Evolutionary conservation across 148 eudicot genomes (phyloP).

Genomic region (Pouteria glomerata): DNA sequence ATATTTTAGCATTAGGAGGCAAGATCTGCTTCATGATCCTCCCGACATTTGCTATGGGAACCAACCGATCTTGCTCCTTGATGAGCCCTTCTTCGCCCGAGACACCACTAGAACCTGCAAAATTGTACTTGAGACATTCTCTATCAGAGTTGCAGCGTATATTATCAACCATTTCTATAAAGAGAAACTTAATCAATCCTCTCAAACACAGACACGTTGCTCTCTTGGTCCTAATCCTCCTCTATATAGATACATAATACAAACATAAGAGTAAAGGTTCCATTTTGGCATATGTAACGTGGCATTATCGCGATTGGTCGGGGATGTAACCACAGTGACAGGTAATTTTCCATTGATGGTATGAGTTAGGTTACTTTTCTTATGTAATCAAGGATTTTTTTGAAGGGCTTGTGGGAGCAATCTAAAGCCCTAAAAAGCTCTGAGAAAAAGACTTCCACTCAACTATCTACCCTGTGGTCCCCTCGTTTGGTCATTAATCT

Average conservation of each 20-base stretch:
- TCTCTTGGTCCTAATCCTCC: slow-evolving; percentile 8
- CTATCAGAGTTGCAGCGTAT: slow-evolving; percentile 12
- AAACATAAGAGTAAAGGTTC: background rate
- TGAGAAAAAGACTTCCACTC: slow-evolving; percentile 18
- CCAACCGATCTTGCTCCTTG: slow-evolving; percentile 57
- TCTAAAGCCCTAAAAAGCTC: background rate
- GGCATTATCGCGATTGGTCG: too few relatives aligned
- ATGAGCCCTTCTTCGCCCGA: slow-evolving; percentile 14
- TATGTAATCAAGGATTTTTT: background rate
- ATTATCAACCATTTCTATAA: slow-evolving; percentile 23
- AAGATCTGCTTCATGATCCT: slow-evolving; percentile 73
- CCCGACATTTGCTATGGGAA: slow-evolving; percentile 79
- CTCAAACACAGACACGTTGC: slow-evolving; percentile 35
- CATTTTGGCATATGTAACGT: background rate
- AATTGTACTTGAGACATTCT: slow-evolving; percentile 13
- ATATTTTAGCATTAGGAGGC: slow-evolving; percentile 60
- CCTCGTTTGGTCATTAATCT: slow-evolving; percentile 18
- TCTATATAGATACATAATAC: slow-evolving; percentile 6
- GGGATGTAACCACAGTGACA: background rate
- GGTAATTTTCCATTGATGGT: slow-evolving; percentile 10
- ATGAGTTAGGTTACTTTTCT: slow-evolving; percentile 10
- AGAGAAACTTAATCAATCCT: slow-evolving; percentile 18
- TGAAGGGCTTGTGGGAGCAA: background rate
- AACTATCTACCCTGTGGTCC: slow-evolving; percentile 24
- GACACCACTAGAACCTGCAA: slow-evolving; percentile 1